Evolutionary conservation across 352 stramenopile species (phyloP), one percentile per base, ranked within the genome.

Genomic region (Thalassiosira delicatula): DNA sequence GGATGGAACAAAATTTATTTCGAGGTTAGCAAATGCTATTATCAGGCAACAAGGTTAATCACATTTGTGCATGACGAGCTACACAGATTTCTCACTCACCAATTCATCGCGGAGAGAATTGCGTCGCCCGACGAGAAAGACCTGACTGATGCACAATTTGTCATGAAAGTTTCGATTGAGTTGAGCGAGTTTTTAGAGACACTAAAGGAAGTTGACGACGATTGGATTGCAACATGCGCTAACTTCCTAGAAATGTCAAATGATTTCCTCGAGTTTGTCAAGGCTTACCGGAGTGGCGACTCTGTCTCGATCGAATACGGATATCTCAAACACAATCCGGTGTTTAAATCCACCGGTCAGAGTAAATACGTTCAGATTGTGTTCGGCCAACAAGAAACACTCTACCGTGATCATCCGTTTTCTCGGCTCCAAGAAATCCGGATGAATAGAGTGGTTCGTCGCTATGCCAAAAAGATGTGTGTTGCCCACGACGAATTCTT

Each of bases 221-320:
- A 63, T 21, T 63, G 54, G 54, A 63, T 35, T 12, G 19, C 8
- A 7, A 63, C 54, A 12, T 63, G 54, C 29, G 54, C 4, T 63
- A 5, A 21, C 7, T 63, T 63, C 40, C 8, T 37, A 7, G 29
- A 35, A 14, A 27, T 63, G 14, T 4, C 54, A 40, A 19, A 35
- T 14, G 27, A 63, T 63, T 63, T 37, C 25, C 25, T 63, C n/a
- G 25, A 63, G 25, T 63, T 63, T 63, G 54, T 63, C 8, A 12
- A 29, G 17, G 54, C 54, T 40, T 63, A 63, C 25, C 5, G 54
- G 9, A 27, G n/a, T 14, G n/a, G 19, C 32, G 54, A 63, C 40
- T 21, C 54, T 8, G 54, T 63, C 21, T 4, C 19, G 8, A 35
- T 63, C n/a, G 54, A 63, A 29, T 7, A 7, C 3, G 54, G 54